These are phyloP conservation scores for Emergomyces orientalis DNA, from an alignment of 2,329 filamentous ascomycete species.

Conservation along the genomic window DNA sequence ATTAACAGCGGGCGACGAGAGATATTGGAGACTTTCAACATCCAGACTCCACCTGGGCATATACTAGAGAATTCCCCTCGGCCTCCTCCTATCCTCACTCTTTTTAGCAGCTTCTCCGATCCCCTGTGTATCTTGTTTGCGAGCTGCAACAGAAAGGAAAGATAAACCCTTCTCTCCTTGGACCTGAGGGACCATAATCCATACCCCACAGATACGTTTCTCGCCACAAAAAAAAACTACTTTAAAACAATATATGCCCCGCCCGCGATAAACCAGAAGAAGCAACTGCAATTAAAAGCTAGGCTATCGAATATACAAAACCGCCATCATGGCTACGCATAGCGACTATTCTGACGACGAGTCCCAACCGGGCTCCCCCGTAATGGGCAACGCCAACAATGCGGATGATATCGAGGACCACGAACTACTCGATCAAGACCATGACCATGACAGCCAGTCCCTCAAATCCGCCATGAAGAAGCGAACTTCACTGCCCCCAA, in stretches of 20 bases:
- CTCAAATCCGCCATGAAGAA: constrained; percentile 85
- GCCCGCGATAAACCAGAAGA: background rate
- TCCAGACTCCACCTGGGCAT: background rate
- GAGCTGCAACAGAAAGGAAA: background rate
- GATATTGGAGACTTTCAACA: background rate
- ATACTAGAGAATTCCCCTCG: background rate
- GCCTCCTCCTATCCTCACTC: background rate
- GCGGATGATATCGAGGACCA: constrained; percentile 63
- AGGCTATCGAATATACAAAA: background rate
- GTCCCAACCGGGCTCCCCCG: constrained; percentile 47
- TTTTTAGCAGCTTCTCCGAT: background rate
- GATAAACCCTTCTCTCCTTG: background rate
- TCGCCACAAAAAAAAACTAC: background rate
- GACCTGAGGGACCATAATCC: background rate
- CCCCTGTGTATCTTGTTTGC: background rate
- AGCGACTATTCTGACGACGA: constrained; percentile 48
- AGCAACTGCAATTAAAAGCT: background rate
- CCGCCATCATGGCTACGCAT: constrained; percentile 44
- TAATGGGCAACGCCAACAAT: constrained; percentile 36
- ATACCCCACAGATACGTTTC: constrained; percentile 1
- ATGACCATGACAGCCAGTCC: constrained; percentile 52
- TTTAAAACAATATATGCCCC: background rate
- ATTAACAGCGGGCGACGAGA: no score
- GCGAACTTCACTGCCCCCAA: constrained; percentile 40
- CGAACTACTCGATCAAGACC: constrained; percentile 54